These are phyloP conservation scores for Rhizomucor pusillus DNA, from an alignment of 371 early-diverging fungal species.

Conservation along the genomic window DNA sequence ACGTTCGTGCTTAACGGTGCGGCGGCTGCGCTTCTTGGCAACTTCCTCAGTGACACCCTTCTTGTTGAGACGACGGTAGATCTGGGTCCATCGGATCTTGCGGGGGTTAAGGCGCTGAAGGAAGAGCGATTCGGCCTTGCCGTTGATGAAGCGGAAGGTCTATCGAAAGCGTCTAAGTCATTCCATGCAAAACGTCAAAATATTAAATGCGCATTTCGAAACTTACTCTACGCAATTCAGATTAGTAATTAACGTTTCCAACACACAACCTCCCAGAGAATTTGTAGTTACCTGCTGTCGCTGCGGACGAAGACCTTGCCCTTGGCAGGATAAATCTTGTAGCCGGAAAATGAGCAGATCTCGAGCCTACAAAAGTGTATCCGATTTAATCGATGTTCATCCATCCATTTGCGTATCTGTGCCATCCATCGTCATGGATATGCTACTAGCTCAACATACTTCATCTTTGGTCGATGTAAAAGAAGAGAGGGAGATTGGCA, in stretches of 20 bases:
- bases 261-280: not conserved
- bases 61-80: constrained; percentile 97
- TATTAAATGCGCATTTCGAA: not conserved
- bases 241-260: constrained; percentile 1
- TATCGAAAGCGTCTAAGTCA: constrained; percentile 18
- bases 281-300: constrained; percentile 71
- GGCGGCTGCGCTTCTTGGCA: constrained; percentile 94
- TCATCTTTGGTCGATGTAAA: no score
- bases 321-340: constrained; percentile 98
- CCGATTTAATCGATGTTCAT: not conserved
- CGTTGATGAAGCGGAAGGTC: constrained; percentile 95
- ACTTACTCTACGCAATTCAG: constrained; percentile 11
- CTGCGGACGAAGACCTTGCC: constrained; percentile 90
- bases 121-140: constrained; percentile 95
- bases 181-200: not conserved
- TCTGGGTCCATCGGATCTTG: constrained; percentile 95
- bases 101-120: constrained; percentile 95
- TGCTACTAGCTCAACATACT: no score
- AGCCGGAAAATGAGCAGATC: constrained; percentile 94
- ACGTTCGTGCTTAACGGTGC: constrained; percentile 95
- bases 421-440: no score
- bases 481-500: no score
- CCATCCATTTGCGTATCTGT: constrained; percentile 5
- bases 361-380: constrained; percentile 62
- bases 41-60: constrained; percentile 97